Evolutionary conservation across 805 yeast species (phyloP), one percentile per base, ranked within the genome.

Genomic region (Metschnikowia lochheadii): DNA sequence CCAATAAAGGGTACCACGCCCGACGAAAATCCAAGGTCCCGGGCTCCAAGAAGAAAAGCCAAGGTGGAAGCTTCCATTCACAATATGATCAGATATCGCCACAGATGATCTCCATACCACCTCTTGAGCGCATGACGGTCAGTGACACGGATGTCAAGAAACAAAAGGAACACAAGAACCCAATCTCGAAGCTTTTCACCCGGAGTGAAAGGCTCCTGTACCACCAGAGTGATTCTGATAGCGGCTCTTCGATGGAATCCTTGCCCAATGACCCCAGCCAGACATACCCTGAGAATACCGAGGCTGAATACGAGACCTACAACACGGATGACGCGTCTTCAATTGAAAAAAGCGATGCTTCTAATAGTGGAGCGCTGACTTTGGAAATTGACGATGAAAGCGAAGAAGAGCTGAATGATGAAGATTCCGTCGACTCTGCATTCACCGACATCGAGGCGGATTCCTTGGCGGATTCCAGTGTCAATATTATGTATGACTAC

Each of bases 361-460:
- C 33, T 2, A 15, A 17, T 13, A 10, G 40, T 3, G 46, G 46
- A 15, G 40, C 40, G 23, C 46, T 44, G 46, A 44, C 40, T 13
- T 35, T 44, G 20, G 48, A 44, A 17, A 6, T 36, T 6, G 48
- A 45, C 2, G 33, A 37, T 7, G 63, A 56, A 17, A 67, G 61
- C 33, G 64, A 58, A n/a, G 68, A 59, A 11, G 67, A 65, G 23
- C 67, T 59, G 23, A 58, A 56, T 17, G 61, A 63, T 10, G 69
- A 62, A 15, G 56, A 54, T 3, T 65, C 71, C 0, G 63, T 66
- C 6, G 78, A 74, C 42, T 72, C 77, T 2, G 76, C 75, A 13
- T 72, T 73, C 50, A 74, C 77, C 0, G 78, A 73, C 44, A 68
- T 72, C 10, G 78, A 73, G 44, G 65, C 65, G 4, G 74, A 68